Evolutionary conservation across 352 stramenopile genomes (phyloP), one percentile per base, ranked within the genome.

Genomic region (Elongisporangium undulatum): DNA sequence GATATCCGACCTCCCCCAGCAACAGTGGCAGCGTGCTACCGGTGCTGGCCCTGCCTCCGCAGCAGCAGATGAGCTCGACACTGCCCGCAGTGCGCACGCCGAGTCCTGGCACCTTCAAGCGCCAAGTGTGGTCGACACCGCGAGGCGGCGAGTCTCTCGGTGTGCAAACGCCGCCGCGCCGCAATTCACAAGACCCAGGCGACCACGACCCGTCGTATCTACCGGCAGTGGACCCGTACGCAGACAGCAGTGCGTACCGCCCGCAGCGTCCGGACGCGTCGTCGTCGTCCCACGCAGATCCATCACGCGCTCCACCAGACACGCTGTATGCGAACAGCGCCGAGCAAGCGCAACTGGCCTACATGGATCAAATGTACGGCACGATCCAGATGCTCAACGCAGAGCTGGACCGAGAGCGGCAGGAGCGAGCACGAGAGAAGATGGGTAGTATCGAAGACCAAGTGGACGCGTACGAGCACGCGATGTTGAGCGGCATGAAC

Each of bases 331-430:
- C 56, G 4, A 59, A 57, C 12, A 62, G 67, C 7, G 68, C 67
- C 10, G 62, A 85, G 52, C 68, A 75, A 19, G 61, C 60, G 3
- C 78, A 90, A 29, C 67, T 86, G 24, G 67, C 66, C 17, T 86
- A 86, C 56, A 90, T 90, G 81, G 78, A 90, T 53, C 67, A 87
- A 50, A 89, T 90, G 72, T 84, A 87, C 63, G 74, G 59, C 19
- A 82, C 72, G 3, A 86, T 90, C 56, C 75, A 79, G 58, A 29
- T 67, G 23, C 39, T 86, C 13, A 85, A 74, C 17, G 64, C 68
- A 0, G 75, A 87, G 54, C 39, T 87, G 39, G 77, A 83, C 29
- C 69, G 58, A 17, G 77, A 88, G 38, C 70, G 74, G 8, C 62
- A 67, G n/a, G 65, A 62, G 3, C 66, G 66, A 51, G 24, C 63